Percentiles rank a stretch among this genome's conserved stretches.
Evolutionary conservation across 257 asterid genomes (phyloP).

Genomic region (Marsdenia floribunda): DNA sequence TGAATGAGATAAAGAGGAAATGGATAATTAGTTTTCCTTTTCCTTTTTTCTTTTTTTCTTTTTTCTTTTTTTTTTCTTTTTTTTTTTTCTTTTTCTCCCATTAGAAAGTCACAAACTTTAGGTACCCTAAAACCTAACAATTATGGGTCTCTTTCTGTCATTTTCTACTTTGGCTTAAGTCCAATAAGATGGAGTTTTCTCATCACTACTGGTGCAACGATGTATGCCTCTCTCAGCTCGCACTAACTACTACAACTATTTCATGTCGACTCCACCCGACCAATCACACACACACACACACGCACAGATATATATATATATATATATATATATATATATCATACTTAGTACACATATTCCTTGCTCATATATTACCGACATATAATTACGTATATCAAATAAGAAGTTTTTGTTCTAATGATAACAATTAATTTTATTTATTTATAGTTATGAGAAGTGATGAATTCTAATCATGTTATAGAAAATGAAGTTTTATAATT

Average conservation of each 20-base stretch:
- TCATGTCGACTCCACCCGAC: conserved; percentile 4
- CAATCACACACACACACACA: not conserved
- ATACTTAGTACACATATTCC: too few relatives aligned
- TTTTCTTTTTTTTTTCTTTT: conserved; percentile 13
- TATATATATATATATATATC: too few relatives aligned
- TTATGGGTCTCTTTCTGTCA: conserved; percentile 34
- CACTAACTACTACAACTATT: conserved; percentile 10
- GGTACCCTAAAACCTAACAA: conserved; percentile 24
- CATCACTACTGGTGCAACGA: not conserved
- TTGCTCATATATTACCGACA: too few relatives aligned
- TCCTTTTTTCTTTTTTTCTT: conserved; percentile 4
- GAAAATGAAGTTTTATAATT: too few relatives aligned
- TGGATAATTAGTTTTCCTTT: not conserved
- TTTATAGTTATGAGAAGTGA: too few relatives aligned
- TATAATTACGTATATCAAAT: too few relatives aligned
- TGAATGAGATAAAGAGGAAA: not conserved
- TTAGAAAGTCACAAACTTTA: conserved; percentile 33
- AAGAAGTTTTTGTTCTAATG: too few relatives aligned
- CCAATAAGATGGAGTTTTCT: conserved; percentile 11
- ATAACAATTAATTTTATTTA: too few relatives aligned
- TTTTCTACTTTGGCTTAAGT: conserved; percentile 30
- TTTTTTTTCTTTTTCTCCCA: conserved; percentile 9
- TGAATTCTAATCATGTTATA: too few relatives aligned
- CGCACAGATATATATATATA: too few relatives aligned
- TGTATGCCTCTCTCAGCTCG: not conserved